A percentile compares a stretch with the other conserved stretches of the same genome.
Evolutionary conservation across 73 alveolate species (phyloP).

Genomic region (Uronychia binucleata): DNA sequence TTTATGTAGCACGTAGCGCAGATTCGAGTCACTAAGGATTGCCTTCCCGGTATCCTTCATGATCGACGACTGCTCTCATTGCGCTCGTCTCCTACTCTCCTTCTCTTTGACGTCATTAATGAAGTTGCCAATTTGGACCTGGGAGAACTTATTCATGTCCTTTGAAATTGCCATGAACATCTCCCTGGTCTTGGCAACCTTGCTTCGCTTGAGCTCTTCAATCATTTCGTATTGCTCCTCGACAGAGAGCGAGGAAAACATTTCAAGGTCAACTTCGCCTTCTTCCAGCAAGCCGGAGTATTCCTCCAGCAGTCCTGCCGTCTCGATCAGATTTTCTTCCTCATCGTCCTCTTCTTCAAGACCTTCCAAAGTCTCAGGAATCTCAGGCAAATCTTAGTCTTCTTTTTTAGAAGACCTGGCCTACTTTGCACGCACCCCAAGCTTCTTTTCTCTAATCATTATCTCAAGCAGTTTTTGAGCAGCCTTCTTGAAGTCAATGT

Average conservation of each 20-base stretch:
- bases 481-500: conserved; percentile 61
- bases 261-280: conserved; percentile 43
- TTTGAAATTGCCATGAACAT: conserved; percentile 13
- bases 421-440: background rate
- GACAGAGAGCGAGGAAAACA: conserved; percentile 14
- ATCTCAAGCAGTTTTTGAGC: conserved; percentile 66
- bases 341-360: conserved; percentile 11
- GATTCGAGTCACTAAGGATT: background rate
- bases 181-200: conserved; percentile 13
- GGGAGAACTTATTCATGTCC: conserved; percentile 31
- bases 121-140: conserved; percentile 12
- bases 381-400: background rate
- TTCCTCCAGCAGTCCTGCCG: conserved; percentile 30
- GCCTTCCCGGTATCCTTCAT: background rate
- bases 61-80: background rate
- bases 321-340: conserved; percentile 20
- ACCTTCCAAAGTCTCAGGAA: background rate
- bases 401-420: background rate
- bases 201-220: conserved; percentile 26
- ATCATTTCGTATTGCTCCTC: conserved; percentile 51
- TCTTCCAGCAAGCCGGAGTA: conserved; percentile 32
- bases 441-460: conserved; percentile 26
- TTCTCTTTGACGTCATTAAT: conserved; percentile 45
- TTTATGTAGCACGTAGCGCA: background rate
- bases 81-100: conserved; percentile 1